phyloP scores from a whole-genome alignment of 257 asterid species.

The Przewalskia tangutica region DNA sequence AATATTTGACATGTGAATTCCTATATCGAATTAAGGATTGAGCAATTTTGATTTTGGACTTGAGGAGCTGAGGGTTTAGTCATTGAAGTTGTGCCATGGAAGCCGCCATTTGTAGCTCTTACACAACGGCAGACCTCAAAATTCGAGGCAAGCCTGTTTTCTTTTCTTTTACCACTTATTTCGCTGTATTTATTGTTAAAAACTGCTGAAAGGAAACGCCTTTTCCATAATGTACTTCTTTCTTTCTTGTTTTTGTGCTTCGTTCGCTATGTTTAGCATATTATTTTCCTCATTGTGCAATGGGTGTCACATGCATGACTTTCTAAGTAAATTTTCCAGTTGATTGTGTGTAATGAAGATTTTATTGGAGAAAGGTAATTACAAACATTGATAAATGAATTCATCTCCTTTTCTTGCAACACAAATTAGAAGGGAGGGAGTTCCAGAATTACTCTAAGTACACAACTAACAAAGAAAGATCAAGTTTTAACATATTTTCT shows the following conservation, averaged over 20 bases:
- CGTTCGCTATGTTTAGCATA: neutral
- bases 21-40: neutral
- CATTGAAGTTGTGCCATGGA: slow-evolving; percentile 36
- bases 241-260: neutral
- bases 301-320: neutral
- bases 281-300: neutral
- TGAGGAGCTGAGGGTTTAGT: neutral
- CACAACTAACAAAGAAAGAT: no score
- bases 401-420: no score
- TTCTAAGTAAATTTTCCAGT: neutral
- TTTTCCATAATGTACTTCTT: neutral
- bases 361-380: no score
- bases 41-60: neutral
- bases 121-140: slow-evolving; percentile 3
- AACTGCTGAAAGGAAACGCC: neutral
- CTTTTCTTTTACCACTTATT: no score
- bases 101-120: slow-evolving; percentile 40
- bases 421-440: no score
- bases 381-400: no score
- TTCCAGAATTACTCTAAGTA: no score
- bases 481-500: no score
- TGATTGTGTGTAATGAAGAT: neutral
- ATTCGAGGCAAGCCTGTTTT: slow-evolving; percentile 14
- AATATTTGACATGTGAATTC: neutral
- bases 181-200: neutral